Evolutionary conservation across 2,329 filamentous ascomycete species (phyloP).

Genomic region (Neophaeococcomyces mojaviensis): DNA sequence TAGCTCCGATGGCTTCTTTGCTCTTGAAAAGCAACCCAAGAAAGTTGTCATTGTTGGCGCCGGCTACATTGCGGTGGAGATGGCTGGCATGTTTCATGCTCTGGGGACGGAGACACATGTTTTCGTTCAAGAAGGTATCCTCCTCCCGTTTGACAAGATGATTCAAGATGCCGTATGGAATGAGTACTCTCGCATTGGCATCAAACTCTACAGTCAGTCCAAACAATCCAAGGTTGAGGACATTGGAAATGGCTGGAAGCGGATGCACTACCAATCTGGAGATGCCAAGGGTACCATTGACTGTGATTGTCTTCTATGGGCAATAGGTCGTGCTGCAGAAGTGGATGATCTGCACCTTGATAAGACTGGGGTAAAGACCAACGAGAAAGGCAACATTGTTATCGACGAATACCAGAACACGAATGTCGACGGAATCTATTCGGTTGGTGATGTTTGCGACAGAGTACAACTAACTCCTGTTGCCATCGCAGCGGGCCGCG

Average conservation of each 20-base stretch:
- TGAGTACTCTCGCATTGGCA: slow-evolving; percentile 42
- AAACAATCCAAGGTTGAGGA: slow-evolving; percentile 38
- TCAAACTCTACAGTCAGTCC: slow-evolving; percentile 36
- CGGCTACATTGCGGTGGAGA: slow-evolving; percentile 43
- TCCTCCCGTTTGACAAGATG: slow-evolving; percentile 45
- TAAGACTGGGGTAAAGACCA: slow-evolving; percentile 32
- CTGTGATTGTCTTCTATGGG: slow-evolving; percentile 43
- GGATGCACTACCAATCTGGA: slow-evolving; percentile 34
- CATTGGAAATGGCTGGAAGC: slow-evolving; percentile 32
- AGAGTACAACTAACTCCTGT: slow-evolving; percentile 46
- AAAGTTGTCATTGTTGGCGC: slow-evolving; percentile 45
- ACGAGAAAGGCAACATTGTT: slow-evolving; percentile 33
- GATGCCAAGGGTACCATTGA: slow-evolving; percentile 31
- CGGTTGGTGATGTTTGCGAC: slow-evolving; percentile 45
- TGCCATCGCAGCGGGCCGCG: slow-evolving; percentile 45
- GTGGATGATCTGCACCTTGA: slow-evolving; percentile 34
- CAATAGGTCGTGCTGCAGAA: slow-evolving; percentile 39
- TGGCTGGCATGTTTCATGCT: slow-evolving; percentile 42
- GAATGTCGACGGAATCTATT: slow-evolving; percentile 39
- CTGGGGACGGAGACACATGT: slow-evolving; percentile 42
- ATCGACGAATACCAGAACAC: slow-evolving; percentile 47
- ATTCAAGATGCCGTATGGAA: slow-evolving; percentile 43
- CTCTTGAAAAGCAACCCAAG: slow-evolving; percentile 39
- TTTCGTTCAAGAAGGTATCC: slow-evolving; percentile 40
- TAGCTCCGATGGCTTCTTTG: slow-evolving; percentile 44